Percentiles rank a stretch among this genome's conserved stretches.
These are phyloP conservation scores for Helenozyma rhizophorensis DNA, from an alignment of 805 yeast genomes.

Conservation along the genomic window DNA sequence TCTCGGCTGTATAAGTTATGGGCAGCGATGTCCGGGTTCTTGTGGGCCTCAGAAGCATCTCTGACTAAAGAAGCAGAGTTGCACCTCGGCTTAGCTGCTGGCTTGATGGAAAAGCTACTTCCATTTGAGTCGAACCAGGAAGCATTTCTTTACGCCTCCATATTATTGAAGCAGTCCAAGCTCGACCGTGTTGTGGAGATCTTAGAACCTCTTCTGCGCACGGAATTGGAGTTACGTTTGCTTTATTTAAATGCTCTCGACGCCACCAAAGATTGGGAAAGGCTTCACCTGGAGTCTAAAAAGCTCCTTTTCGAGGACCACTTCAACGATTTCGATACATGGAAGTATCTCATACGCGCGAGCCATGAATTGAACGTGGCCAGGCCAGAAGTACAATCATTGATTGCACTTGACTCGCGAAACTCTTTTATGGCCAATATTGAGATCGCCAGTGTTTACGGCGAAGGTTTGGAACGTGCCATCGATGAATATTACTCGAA, in stretches of 20 bases:
- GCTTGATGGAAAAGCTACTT: conserved; percentile 46
- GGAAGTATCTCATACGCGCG: conserved; percentile 54
- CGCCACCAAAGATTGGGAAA: conserved; percentile 37
- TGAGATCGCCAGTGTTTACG: conserved; percentile 35
- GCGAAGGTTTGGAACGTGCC: conserved; percentile 21
- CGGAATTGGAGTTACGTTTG: conserved; percentile 63
- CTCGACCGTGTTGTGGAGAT: conserved; percentile 25
- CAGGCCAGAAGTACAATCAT: conserved; percentile 23
- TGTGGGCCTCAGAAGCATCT: conserved; percentile 31
- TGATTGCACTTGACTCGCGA: conserved; percentile 33
- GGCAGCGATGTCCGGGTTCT: conserved; percentile 53
- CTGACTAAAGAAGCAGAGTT: conserved; percentile 37
- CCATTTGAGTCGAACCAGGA: conserved; percentile 65
- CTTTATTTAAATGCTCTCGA: conserved; percentile 47
- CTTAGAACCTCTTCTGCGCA: conserved; percentile 23
- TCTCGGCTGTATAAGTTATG: conserved; percentile 39
- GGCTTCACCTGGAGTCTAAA: conserved; percentile 26
- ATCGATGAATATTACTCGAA: conserved; percentile 38
- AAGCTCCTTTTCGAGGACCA: conserved; percentile 41
- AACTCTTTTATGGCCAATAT: conserved; percentile 54
- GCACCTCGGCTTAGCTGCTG: conserved; percentile 14
- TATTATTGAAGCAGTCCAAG: conserved; percentile 38
- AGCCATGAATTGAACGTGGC: conserved; percentile 30
- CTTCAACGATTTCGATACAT: conserved; percentile 75
- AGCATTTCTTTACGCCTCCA: conserved; percentile 50